These are phyloP conservation scores for Aspergillus sclerotioniger DNA, from an alignment of 495 filamentous ascomycete species.

Conservation along the genomic window DNA sequence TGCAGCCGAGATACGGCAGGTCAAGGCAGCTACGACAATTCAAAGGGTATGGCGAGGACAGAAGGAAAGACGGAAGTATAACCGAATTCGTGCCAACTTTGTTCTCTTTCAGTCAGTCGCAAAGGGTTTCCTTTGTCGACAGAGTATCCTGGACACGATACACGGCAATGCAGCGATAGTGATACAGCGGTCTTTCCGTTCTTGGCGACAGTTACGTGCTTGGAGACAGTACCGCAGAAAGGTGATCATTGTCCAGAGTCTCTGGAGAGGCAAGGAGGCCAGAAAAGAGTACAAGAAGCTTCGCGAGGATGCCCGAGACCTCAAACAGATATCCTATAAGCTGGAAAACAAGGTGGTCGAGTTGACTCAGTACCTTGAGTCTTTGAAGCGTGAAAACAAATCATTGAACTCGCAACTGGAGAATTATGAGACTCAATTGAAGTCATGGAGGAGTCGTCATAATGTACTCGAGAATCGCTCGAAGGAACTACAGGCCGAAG, in stretches of 20 bases:
- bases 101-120: constrained; percentile 83
- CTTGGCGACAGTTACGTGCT: constrained; percentile 68
- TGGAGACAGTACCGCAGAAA: constrained; percentile 90
- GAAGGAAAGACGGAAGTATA: constrained; percentile 78
- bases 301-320: constrained; percentile 92
- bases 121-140: constrained; percentile 86
- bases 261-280: constrained; percentile 87
- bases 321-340: constrained; percentile 99
- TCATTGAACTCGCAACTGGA: constrained; percentile 82
- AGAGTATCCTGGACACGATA: constrained; percentile 86
- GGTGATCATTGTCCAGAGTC: constrained; percentile 84
- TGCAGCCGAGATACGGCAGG: constrained; percentile 75
- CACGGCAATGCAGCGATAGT: constrained; percentile 87
- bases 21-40: constrained; percentile 88
- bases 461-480: constrained; percentile 85
- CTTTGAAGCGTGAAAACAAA: constrained; percentile 92
- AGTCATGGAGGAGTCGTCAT: constrained; percentile 88
- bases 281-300: constrained; percentile 81
- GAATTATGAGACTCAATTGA: constrained; percentile 93
- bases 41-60: constrained; percentile 92
- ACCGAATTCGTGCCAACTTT: constrained; percentile 72
- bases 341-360: constrained; percentile 99
- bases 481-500: constrained; percentile 92
- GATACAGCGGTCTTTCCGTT: constrained; percentile 89
- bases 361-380: constrained; percentile 88